Percentiles rank a stretch among this genome's conserved stretches.
These are phyloP conservation scores for Brassica hybrid DNA, from an alignment of 441 rosid species.

Conservation along the genomic window DNA sequence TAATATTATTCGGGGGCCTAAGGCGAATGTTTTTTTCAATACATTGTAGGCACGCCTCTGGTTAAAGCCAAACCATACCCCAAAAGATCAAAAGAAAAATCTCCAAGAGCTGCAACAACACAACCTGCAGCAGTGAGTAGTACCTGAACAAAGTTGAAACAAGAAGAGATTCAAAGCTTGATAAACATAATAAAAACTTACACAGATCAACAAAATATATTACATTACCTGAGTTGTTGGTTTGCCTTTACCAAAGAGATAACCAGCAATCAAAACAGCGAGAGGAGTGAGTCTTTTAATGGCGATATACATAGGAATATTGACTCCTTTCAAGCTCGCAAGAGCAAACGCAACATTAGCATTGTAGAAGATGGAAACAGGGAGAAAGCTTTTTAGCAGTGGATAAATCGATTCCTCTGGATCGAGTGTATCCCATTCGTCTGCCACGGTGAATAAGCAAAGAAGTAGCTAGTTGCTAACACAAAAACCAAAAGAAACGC, in stretches of 20 bases:
- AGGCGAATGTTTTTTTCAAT: no score
- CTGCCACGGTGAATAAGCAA: constrained; percentile 86
- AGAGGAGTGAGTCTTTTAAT: constrained; percentile 96
- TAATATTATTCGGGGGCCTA: no score
- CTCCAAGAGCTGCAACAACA: constrained; percentile 87
- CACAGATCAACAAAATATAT: no score
- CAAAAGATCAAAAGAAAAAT: constrained; percentile 86
- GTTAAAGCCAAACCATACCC: constrained; percentile 91
- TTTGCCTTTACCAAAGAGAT: constrained; percentile 73
- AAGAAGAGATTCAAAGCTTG: no score
- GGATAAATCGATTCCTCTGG: constrained; percentile 59
- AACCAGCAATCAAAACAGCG: constrained; percentile 79
- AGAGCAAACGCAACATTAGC: constrained; percentile 96
- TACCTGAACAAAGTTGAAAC: constrained; percentile 39
- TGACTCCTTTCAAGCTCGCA: constrained; percentile 98
- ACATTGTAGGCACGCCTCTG: no score
- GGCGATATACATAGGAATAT: constrained; percentile 98
- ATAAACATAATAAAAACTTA: no score
- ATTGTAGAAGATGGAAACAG: constrained; percentile 86
- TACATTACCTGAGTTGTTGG: constrained; percentile 91
- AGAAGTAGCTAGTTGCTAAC: constrained; percentile 85
- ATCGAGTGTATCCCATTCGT: constrained; percentile 66
- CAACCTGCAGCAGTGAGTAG: constrained; percentile 83
- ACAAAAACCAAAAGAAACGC: no score
- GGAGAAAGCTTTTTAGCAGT: constrained; percentile 84